Evolutionary conservation across 2,329 filamentous ascomycete species (phyloP).

Genomic region (Talaromyces atroroseus): DNA sequence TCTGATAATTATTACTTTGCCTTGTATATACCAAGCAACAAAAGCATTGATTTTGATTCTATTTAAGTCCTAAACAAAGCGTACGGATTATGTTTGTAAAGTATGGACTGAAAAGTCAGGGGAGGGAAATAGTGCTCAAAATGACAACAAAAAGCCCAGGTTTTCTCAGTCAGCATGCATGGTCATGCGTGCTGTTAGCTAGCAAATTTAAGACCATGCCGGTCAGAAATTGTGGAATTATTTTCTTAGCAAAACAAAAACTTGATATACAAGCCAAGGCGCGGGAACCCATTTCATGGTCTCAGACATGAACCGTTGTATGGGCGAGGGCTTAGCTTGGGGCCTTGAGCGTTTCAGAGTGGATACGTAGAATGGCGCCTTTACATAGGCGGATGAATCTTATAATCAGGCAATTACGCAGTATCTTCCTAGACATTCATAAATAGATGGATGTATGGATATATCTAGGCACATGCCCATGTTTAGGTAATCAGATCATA

Average conservation of each 20-base stretch:
- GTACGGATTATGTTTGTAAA: background rate
- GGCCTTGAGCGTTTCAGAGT: background rate
- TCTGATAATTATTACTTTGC: too few relatives aligned
- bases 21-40: too few relatives aligned
- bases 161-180: slow-evolving; percentile 7
- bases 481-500: too few relatives aligned
- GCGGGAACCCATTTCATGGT: background rate
- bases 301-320: background rate
- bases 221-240: background rate
- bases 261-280: background rate
- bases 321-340: background rate
- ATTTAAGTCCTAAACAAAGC: too few relatives aligned
- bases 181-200: slow-evolving; percentile 6
- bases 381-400: too few relatives aligned
- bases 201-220: background rate
- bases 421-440: too few relatives aligned
- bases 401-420: background rate
- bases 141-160: background rate
- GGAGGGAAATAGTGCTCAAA: background rate
- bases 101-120: background rate
- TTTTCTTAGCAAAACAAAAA: background rate
- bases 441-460: too few relatives aligned
- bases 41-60: too few relatives aligned
- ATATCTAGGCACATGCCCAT: too few relatives aligned
- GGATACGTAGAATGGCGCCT: background rate